Percentiles rank a stretch among this genome's conserved stretches.
Evolutionary conservation across 306 rosid species (phyloP).

Genomic region (Trifolium pratense): DNA sequence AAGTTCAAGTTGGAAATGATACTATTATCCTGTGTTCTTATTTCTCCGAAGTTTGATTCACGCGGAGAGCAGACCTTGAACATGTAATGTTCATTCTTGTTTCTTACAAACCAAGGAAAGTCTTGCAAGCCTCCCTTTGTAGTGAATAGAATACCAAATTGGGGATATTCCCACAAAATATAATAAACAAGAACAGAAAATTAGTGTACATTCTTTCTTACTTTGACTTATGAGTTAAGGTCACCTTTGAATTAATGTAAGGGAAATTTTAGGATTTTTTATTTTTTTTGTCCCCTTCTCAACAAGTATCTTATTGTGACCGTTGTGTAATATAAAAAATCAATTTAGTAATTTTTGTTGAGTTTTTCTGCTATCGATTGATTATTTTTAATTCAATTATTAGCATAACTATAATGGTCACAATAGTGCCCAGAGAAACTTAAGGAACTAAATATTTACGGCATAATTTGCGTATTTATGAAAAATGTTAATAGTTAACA

Average conservation of each 20-base stretch:
- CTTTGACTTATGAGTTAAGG: constrained; percentile 1
- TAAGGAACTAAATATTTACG: no score
- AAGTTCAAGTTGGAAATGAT: constrained; percentile 62
- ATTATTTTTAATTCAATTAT: no score
- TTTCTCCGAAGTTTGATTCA: constrained; percentile 57
- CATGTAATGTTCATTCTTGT: constrained; percentile 2
- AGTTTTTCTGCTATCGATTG: no score
- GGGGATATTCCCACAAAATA: no score
- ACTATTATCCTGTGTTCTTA: constrained; percentile 61
- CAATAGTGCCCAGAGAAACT: no score
- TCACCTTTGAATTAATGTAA: constrained; percentile 7
- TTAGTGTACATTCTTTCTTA: not conserved
- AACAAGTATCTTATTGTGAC: no score
- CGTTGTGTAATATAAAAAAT: no score
- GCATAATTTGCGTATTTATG: no score
- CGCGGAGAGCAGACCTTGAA: constrained; percentile 1
- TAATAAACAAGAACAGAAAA: no score
- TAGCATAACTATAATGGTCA: no score
- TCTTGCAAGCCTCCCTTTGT: not conserved
- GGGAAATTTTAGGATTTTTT: not conserved
- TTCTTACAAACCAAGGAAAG: constrained; percentile 18
- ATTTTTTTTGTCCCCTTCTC: not conserved
- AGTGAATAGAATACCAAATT: constrained; percentile 13
- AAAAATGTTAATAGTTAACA: no score
- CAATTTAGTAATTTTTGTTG: no score